Percentiles rank a stretch among this genome's conserved stretches.
These are phyloP conservation scores for Pholiota molesta DNA, from an alignment of 768 basidiomycete species.

Conservation along the genomic window DNA sequence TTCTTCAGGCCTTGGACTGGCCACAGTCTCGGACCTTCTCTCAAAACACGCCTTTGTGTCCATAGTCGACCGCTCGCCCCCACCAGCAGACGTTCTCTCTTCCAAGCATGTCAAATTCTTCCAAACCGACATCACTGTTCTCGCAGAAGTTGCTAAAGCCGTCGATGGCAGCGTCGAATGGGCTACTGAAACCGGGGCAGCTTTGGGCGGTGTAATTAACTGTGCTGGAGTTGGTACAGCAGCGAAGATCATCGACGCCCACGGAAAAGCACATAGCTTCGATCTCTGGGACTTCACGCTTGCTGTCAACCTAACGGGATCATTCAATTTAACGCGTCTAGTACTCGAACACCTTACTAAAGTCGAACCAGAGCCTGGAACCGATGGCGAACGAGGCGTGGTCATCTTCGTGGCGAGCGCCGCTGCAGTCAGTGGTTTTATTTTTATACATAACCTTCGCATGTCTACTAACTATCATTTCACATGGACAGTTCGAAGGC, in stretches of 20 bases:
- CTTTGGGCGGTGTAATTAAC: slow-evolving; percentile 62
- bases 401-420: slow-evolving; percentile 60
- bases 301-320: slow-evolving; percentile 58
- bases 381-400: slow-evolving; percentile 59
- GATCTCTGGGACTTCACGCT: slow-evolving; percentile 56
- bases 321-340: slow-evolving; percentile 61
- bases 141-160: slow-evolving; percentile 38
- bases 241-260: slow-evolving; percentile 48
- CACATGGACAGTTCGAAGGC: slow-evolving; percentile 55
- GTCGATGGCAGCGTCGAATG: slow-evolving; percentile 43
- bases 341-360: slow-evolving; percentile 52
- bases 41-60: slow-evolving; percentile 47
- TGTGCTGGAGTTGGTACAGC: slow-evolving; percentile 56
- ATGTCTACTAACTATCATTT: slow-evolving; percentile 20
- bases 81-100: slow-evolving; percentile 27
- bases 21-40: slow-evolving; percentile 50
- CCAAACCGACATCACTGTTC: slow-evolving; percentile 43
- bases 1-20: slow-evolving; percentile 60
- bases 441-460: neutral
- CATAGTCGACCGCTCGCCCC: slow-evolving; percentile 52
- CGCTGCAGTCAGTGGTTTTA: slow-evolving; percentile 44
- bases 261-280: slow-evolving; percentile 48
- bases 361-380: slow-evolving; percentile 45
- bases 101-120: slow-evolving; percentile 38
- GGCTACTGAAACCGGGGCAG: slow-evolving; percentile 42